phyloP scores from a whole-genome alignment of 352 stramenopile species.

The Peronospora tabacina region DNA sequence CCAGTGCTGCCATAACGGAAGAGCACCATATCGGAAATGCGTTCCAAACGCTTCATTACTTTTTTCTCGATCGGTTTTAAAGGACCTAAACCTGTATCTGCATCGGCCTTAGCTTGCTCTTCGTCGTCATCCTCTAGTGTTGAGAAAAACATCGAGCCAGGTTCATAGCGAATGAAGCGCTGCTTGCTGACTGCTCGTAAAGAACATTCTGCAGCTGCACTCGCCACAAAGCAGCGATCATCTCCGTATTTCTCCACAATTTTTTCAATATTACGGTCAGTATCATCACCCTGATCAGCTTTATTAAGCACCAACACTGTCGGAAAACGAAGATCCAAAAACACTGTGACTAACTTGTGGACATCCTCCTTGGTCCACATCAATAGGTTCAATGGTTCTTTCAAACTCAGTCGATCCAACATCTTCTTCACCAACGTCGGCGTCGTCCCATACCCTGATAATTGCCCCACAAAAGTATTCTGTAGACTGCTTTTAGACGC shows the following conservation, averaged over 20 bases:
- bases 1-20: slow-evolving; percentile 84
- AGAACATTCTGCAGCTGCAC: slow-evolving; percentile 79
- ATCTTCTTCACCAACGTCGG: slow-evolving; percentile 65
- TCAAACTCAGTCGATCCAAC: slow-evolving; percentile 51
- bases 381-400: slow-evolving; percentile 57
- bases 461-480: slow-evolving; percentile 61
- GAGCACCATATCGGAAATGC: slow-evolving; percentile 87
- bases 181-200: slow-evolving; percentile 68
- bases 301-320: slow-evolving; percentile 88
- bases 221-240: slow-evolving; percentile 82
- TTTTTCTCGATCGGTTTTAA: slow-evolving; percentile 75
- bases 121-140: slow-evolving; percentile 60
- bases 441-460: slow-evolving; percentile 75
- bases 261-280: slow-evolving; percentile 83
- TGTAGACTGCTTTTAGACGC: slow-evolving; percentile 64
- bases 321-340: slow-evolving; percentile 74
- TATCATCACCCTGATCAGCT: slow-evolving; percentile 76
- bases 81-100: slow-evolving; percentile 22
- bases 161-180: slow-evolving; percentile 77
- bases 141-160: slow-evolving; percentile 80
- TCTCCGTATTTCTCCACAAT: slow-evolving; percentile 85
- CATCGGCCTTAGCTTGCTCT: slow-evolving; percentile 20
- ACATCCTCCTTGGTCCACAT: slow-evolving; percentile 57
- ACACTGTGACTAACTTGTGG: slow-evolving; percentile 65
- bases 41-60: slow-evolving; percentile 69